These are phyloP conservation scores for Aspergillus panamensis DNA, from an alignment of 495 filamentous ascomycete genomes.

Conservation along the genomic window DNA sequence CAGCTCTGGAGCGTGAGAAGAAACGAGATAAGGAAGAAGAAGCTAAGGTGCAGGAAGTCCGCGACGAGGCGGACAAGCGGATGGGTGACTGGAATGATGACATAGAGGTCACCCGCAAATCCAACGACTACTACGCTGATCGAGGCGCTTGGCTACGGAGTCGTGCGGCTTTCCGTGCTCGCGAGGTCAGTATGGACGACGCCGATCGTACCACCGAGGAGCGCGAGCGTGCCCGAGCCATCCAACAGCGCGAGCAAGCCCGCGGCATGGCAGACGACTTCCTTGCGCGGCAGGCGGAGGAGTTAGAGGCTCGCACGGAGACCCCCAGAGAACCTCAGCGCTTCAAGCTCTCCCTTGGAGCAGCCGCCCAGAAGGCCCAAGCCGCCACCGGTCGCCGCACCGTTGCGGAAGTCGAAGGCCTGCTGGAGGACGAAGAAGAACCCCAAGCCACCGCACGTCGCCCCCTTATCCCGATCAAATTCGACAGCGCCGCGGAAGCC, in stretches of 20 bases:
- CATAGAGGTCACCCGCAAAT: constrained; percentile 65
- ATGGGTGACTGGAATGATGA: constrained; percentile 89
- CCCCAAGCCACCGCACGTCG: constrained; percentile 66
- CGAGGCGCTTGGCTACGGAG: constrained; percentile 80
- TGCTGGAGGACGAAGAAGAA: constrained; percentile 93
- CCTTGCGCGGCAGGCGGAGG: constrained; percentile 82
- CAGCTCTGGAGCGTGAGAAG: constrained; percentile 78
- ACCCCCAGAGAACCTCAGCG: constrained; percentile 70
- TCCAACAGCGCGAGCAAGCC: constrained; percentile 72
- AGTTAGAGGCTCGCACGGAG: constrained; percentile 60
- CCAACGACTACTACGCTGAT: constrained; percentile 81
- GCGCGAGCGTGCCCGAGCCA: constrained; percentile 63
- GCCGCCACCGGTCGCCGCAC: constrained; percentile 72
- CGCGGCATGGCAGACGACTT: constrained; percentile 89
- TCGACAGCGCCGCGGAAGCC: constrained; percentile 69
- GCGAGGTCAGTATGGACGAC: constrained; percentile 74
- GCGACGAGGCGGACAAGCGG: constrained; percentile 67
- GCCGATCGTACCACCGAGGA: constrained; percentile 75
- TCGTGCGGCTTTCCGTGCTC: constrained; percentile 64
- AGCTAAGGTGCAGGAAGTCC: constrained; percentile 50
- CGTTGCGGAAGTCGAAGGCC: constrained; percentile 86
- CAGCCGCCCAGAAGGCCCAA: constrained; percentile 77
- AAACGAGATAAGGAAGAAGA: constrained; percentile 73
- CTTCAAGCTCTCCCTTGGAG: constrained; percentile 91
- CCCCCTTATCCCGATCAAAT: constrained; percentile 87